Conservation (phyloP, 805 yeast genomes). For the Novakomyces olei region DNA sequence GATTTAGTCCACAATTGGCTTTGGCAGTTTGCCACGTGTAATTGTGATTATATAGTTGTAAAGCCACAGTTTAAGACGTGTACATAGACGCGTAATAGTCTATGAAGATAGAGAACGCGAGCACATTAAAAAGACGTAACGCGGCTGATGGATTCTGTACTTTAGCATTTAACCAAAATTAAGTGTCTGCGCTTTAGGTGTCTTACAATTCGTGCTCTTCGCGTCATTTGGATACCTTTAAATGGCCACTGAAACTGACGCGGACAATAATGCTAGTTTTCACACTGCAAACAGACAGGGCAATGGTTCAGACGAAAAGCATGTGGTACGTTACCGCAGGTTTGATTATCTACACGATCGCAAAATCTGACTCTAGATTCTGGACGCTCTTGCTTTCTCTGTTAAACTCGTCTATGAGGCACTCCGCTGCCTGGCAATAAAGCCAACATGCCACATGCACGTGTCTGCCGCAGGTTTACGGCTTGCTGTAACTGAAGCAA, state of each 20-base stretch:
- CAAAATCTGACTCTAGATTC: not conserved
- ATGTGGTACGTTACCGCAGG: not conserved
- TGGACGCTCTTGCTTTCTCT: not conserved
- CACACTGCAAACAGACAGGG: not conserved
- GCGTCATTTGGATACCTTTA: not conserved
- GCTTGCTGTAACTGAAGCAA: slow-evolving; percentile 1
- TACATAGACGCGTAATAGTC: too few relatives aligned
- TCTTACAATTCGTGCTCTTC: not conserved
- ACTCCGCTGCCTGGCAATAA: not conserved
- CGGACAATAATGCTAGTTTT: not conserved
- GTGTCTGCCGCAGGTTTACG: slow-evolving; percentile 1
- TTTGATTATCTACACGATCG: not conserved
- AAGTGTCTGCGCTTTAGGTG: too few relatives aligned
- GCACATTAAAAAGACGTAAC: too few relatives aligned
- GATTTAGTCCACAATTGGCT: not conserved
- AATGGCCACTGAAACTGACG: not conserved
- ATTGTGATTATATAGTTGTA: not conserved
- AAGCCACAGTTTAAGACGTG: slow-evolving; percentile 1
- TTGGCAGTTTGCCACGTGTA: not conserved
- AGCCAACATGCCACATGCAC: not conserved
- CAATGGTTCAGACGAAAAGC: not conserved
- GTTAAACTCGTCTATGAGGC: not conserved
- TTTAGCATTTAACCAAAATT: too few relatives aligned
- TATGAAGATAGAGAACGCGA: too few relatives aligned
- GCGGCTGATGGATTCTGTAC: too few relatives aligned